phyloP scores from a whole-genome alignment of 2,329 filamentous ascomycete genomes.

The Pseudocercospora eumusae region DNA sequence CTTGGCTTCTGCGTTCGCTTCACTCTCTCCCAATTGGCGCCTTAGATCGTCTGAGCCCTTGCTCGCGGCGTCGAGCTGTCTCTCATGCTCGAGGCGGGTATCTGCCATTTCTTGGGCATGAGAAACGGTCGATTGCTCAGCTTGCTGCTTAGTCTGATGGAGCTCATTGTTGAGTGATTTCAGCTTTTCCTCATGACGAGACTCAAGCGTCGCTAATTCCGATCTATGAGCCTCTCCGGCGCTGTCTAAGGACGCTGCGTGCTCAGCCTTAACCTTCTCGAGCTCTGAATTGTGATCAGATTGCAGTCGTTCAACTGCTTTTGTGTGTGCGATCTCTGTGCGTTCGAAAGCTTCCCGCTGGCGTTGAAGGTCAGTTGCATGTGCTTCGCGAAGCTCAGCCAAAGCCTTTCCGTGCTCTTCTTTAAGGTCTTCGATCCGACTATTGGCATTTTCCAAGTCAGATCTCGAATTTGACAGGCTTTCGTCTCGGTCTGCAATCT shows the following conservation, averaged over 20 bases:
- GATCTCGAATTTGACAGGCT: too few species aligned
- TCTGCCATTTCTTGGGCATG: constrained; percentile 8
- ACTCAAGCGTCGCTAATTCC: constrained; percentile 15
- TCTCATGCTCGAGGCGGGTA: neutral
- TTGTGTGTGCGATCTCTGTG: too few species aligned
- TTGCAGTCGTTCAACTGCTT: too few species aligned
- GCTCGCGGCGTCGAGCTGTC: constrained; percentile 6
- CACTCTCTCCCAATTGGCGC: neutral
- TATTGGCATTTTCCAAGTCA: too few species aligned
- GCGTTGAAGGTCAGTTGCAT: too few species aligned
- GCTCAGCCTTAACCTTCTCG: constrained; percentile 14
- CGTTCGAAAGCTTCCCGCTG: too few species aligned
- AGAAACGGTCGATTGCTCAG: constrained; percentile 8
- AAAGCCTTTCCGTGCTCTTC: too few species aligned
- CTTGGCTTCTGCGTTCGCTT: constrained; percentile 1
- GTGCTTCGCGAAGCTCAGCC: too few species aligned
- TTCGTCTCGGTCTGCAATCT: too few species aligned
- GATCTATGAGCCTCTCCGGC: constrained; percentile 11
- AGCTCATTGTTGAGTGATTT: constrained; percentile 14
- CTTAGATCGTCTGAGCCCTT: constrained; percentile 13
- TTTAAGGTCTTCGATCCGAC: too few species aligned
- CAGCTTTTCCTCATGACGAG: constrained; percentile 15
- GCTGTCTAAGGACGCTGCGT: neutral
- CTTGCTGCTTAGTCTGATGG: constrained; percentile 11
- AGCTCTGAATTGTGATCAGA: neutral